Evolutionary conservation across 306 rosid species (phyloP).

Genomic region (Malus sylvestris): DNA sequence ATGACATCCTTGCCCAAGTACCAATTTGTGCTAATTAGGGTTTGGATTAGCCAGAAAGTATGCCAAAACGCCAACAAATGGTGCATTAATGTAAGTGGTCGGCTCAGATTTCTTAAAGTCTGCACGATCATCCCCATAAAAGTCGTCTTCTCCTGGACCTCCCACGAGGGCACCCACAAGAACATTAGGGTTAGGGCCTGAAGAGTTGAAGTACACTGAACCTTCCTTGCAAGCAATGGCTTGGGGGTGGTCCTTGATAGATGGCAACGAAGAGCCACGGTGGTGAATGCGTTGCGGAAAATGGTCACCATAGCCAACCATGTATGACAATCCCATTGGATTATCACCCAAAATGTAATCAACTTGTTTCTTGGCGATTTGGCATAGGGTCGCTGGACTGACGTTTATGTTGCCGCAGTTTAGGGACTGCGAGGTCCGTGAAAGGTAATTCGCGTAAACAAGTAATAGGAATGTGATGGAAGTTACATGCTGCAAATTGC

Average conservation of each 20-base stretch:
- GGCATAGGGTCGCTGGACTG: slow-evolving; percentile 52
- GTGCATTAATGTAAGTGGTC: slow-evolving; percentile 91
- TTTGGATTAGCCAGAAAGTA: slow-evolving; percentile 63
- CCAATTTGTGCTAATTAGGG: slow-evolving; percentile 13
- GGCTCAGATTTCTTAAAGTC: slow-evolving; percentile 80
- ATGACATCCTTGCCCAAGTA: neutral
- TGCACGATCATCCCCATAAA: slow-evolving; percentile 59
- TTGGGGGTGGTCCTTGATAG: slow-evolving; percentile 70
- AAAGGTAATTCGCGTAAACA: slow-evolving; percentile 67
- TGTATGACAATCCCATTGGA: slow-evolving; percentile 72
- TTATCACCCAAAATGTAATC: slow-evolving; percentile 82
- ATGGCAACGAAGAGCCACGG: slow-evolving; percentile 79
- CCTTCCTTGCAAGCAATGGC: slow-evolving; percentile 75
- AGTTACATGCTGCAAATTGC: slow-evolving; percentile 85
- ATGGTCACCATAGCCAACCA: slow-evolving; percentile 73
- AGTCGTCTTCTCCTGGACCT: slow-evolving; percentile 76
- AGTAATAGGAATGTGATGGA: slow-evolving; percentile 69
- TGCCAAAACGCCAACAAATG: slow-evolving; percentile 78
- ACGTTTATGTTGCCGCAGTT: slow-evolving; percentile 64
- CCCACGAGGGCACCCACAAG: slow-evolving; percentile 83
- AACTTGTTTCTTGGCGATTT: slow-evolving; percentile 65
- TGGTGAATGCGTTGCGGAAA: slow-evolving; percentile 78
- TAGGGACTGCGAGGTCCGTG: slow-evolving; percentile 48
- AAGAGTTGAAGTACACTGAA: slow-evolving; percentile 58
- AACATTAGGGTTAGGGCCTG: slow-evolving; percentile 66